phyloP scores from a whole-genome alignment of 148 eudicot species.

The Rhododendron simsii region DNA sequence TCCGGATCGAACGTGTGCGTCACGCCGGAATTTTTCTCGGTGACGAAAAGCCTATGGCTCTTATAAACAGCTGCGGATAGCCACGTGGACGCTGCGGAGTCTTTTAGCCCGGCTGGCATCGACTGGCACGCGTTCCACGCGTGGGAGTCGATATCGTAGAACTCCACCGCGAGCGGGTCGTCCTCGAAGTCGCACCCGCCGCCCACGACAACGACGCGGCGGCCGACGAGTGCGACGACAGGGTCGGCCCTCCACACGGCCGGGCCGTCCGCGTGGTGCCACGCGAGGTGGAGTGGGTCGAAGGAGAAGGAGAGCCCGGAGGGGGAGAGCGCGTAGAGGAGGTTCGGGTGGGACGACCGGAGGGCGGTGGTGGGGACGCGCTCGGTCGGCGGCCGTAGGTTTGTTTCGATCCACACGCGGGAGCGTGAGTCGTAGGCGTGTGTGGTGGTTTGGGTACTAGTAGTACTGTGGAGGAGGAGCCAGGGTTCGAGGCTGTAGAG shows the following conservation, averaged over 20 bases:
- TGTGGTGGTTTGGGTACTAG: constrained; percentile 4
- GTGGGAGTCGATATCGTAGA: constrained; percentile 24
- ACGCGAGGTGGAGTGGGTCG: constrained; percentile 41
- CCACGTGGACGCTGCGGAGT: constrained; percentile 50
- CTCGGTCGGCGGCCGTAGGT: constrained; percentile 2
- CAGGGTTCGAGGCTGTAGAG: constrained; percentile 42
- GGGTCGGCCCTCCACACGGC: background rate
- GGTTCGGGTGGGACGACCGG: constrained; percentile 35
- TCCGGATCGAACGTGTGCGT: constrained; percentile 38
- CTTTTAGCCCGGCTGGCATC: constrained; percentile 45
- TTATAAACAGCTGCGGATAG: constrained; percentile 39
- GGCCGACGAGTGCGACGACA: background rate
- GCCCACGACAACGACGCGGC: constrained; percentile 18
- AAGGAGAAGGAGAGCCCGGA: constrained; percentile 32
- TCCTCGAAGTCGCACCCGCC: background rate
- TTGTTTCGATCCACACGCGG: constrained; percentile 35
- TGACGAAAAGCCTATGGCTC: constrained; percentile 25
- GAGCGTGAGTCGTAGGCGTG: constrained; percentile 63
- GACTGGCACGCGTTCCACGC: constrained; percentile 43
- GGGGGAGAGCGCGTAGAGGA: constrained; percentile 38
- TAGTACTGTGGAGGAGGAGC: constrained; percentile 43
- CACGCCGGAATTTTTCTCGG: constrained; percentile 46
- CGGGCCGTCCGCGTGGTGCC: background rate
- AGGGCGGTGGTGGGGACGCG: constrained; percentile 7
- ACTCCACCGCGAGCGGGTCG: background rate